Evolutionary conservation across 2,329 filamentous ascomycete species (phyloP).

Genomic region (Botrytis deweyae): DNA sequence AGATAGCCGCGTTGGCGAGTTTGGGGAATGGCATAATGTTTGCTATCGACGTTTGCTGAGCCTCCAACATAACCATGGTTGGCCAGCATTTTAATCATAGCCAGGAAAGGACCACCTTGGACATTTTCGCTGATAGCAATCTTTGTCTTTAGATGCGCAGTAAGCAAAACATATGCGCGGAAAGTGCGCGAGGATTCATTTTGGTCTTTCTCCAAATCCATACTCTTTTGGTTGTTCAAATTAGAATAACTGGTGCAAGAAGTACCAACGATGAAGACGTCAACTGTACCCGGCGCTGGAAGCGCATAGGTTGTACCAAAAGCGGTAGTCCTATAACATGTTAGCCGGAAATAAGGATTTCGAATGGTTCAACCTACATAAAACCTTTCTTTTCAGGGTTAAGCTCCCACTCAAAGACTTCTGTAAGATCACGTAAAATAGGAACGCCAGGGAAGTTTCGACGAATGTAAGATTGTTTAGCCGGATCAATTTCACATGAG

Average conservation of each 20-base stretch:
- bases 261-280: constrained; percentile 70
- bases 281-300: constrained; percentile 55
- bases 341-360: constrained; percentile 7
- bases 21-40: constrained; percentile 72
- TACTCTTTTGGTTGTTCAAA: constrained; percentile 56
- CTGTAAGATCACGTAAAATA: constrained; percentile 59
- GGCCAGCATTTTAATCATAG: constrained; percentile 25
- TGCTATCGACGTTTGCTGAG: constrained; percentile 59
- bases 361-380: neutral
- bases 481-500: constrained; percentile 62
- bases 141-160: constrained; percentile 53
- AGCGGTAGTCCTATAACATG: constrained; percentile 56
- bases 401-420: constrained; percentile 45
- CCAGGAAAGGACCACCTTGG: constrained; percentile 55
- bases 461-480: constrained; percentile 64
- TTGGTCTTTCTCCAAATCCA: constrained; percentile 47
- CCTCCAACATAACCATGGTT: constrained; percentile 54
- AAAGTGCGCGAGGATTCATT: constrained; percentile 69
- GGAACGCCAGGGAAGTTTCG: constrained; percentile 54
- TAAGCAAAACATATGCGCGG: constrained; percentile 58
- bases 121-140: constrained; percentile 76
- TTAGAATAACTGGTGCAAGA: constrained; percentile 74
- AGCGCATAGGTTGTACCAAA: constrained; percentile 55
- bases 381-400: neutral
- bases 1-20: constrained; percentile 62